Evolutionary conservation across 2,329 filamentous ascomycete genomes (phyloP).

Genomic region (Nigrospora sphaerica): DNA sequence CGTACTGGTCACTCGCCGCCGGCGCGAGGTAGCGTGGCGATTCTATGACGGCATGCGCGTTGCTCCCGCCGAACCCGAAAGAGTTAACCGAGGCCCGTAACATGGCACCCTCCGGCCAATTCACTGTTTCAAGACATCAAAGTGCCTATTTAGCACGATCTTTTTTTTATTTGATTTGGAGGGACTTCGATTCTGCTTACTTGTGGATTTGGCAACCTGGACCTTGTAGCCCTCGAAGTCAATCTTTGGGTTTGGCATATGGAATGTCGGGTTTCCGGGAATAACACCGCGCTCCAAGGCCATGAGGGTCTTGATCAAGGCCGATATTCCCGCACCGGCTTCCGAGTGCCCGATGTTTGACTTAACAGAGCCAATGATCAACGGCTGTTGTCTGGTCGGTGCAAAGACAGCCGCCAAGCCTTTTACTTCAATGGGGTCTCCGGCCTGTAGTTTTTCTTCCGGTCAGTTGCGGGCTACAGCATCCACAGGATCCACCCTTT

Average conservation of each 20-base stretch:
- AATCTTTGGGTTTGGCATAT: no score
- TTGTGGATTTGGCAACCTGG: no score
- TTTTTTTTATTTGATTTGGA: no score
- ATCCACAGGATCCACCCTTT: no score
- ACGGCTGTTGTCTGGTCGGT: constrained; percentile 2
- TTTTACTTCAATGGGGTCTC: constrained; percentile 30
- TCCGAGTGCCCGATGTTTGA: constrained; percentile 15
- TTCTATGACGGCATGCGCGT: no score
- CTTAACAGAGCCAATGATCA: constrained; percentile 10
- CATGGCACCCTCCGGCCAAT: constrained; percentile 12
- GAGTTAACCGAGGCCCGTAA: constrained; percentile 21
- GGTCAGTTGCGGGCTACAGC: no score
- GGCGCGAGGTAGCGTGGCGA: no score
- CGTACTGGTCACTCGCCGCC: no score
- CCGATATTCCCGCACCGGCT: constrained; percentile 15
- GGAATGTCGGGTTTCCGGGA: constrained; percentile 5
- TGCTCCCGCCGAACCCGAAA: constrained; percentile 9
- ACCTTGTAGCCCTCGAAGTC: no score
- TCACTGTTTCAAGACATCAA: no score
- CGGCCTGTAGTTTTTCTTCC: constrained; percentile 5
- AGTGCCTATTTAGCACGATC: no score
- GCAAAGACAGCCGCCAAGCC: constrained; percentile 16
- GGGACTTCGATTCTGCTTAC: no score
- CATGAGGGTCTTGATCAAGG: constrained; percentile 14
- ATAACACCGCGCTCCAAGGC: constrained; percentile 16